Percentiles rank a stretch among this genome's conserved stretches.
phyloP scores from a whole-genome alignment of 352 stramenopile genomes.

The Lagenidium sp. region DNA sequence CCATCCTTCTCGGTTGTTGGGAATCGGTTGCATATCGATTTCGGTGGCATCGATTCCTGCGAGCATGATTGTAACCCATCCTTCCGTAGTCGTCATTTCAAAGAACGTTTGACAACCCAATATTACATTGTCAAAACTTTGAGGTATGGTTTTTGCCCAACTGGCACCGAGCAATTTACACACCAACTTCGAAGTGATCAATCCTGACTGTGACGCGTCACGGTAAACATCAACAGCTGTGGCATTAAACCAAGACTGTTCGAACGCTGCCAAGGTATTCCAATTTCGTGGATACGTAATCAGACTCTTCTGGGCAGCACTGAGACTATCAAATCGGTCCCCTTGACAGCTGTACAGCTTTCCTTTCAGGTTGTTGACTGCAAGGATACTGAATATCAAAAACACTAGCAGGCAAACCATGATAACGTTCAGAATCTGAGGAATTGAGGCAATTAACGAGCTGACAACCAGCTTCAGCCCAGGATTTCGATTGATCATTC shows the following conservation, averaged over 20 bases:
- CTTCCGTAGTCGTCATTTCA: slow-evolving; percentile 87
- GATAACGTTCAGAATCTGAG: slow-evolving; percentile 75
- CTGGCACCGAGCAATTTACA: slow-evolving; percentile 27
- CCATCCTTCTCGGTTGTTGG: slow-evolving; percentile 59
- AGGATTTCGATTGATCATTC: slow-evolving; percentile 64
- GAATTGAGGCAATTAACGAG: slow-evolving; percentile 68
- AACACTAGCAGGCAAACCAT: slow-evolving; percentile 76
- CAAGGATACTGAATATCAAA: slow-evolving; percentile 89
- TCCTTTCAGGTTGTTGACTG: slow-evolving; percentile 89
- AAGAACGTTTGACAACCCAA: slow-evolving; percentile 61
- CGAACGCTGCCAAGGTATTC: slow-evolving; percentile 24
- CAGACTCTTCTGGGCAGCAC: slow-evolving; percentile 16
- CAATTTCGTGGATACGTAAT: slow-evolving; percentile 36
- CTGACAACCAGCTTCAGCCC: slow-evolving; percentile 85
- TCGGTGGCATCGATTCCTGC: slow-evolving; percentile 72
- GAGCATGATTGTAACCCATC: slow-evolving; percentile 85
- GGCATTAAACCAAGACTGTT: slow-evolving; percentile 31
- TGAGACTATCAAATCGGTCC: slow-evolving; percentile 34
- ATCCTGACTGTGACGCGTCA: neutral
- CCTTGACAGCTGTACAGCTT: slow-evolving; percentile 54
- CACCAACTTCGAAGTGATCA: slow-evolving; percentile 25
- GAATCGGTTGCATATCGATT: slow-evolving; percentile 84
- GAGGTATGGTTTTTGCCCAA: slow-evolving; percentile 41
- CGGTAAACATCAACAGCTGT: neutral
- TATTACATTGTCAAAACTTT: slow-evolving; percentile 77